Evolutionary conservation across 2,329 filamentous ascomycete species (phyloP).

Genomic region (Venturiaceae sp.): DNA sequence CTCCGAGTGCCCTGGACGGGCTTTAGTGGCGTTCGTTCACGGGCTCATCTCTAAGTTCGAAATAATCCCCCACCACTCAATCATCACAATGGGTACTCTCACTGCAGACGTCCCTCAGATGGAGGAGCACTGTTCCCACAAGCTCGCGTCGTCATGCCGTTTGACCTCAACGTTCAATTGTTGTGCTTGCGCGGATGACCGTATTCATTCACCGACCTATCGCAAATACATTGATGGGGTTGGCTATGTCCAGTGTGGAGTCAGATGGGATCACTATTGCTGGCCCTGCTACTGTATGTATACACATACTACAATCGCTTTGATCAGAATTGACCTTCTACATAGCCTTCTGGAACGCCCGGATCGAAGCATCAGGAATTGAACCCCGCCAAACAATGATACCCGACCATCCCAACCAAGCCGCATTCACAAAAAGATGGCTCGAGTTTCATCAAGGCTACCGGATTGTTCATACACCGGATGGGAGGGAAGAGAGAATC

Average conservation of each 20-base stretch:
- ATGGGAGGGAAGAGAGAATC: slow-evolving; percentile 34
- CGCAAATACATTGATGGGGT: slow-evolving; percentile 39
- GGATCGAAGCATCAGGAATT: slow-evolving; percentile 30
- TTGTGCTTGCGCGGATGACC: slow-evolving; percentile 30
- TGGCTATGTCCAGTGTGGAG: slow-evolving; percentile 38
- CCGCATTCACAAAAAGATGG: slow-evolving; percentile 35
- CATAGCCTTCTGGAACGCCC: slow-evolving; percentile 38
- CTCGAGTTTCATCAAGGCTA: slow-evolving; percentile 40
- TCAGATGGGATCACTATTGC: slow-evolving; percentile 40
- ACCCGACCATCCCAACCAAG: slow-evolving; percentile 36
- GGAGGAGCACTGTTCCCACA: slow-evolving; percentile 28
- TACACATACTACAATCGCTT: neutral
- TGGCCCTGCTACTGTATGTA: slow-evolving; percentile 38
- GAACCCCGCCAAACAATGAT: slow-evolving; percentile 34
- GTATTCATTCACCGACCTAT: slow-evolving; percentile 32
- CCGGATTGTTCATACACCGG: slow-evolving; percentile 25
- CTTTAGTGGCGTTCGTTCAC: too few species aligned
- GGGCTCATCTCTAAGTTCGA: too few species aligned
- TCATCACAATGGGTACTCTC: slow-evolving; percentile 26
- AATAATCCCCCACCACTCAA: too few species aligned
- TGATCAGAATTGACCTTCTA: neutral
- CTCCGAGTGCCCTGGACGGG: too few species aligned
- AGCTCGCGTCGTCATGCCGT: slow-evolving; percentile 31
- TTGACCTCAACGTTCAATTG: slow-evolving; percentile 29
- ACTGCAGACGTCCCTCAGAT: slow-evolving; percentile 26